Evolutionary conservation across 768 basidiomycete genomes (phyloP), one percentile per base, ranked within the genome.

Genomic region (Suillus decipiens): DNA sequence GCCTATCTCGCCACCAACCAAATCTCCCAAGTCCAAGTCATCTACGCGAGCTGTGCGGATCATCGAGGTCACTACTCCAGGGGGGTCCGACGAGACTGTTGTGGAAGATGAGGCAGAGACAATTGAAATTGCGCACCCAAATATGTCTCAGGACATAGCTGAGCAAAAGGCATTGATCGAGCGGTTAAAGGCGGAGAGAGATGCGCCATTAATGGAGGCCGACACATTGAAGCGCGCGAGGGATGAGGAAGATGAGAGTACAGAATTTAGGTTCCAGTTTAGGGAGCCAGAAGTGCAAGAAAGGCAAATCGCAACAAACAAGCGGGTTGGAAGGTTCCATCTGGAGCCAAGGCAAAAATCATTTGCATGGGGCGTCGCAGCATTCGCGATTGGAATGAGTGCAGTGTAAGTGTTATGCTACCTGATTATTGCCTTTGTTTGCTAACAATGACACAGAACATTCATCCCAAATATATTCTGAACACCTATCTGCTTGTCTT

Each of bases 121-220:
- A 0, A 76, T 86, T 28, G 84, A 87, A 47, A 79, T 89, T 2
- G 83, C 86, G 1, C 85, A 83, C 36, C 81, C 85, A 24, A 85
- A 88, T 69, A 81, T 91, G 71, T 83, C 82, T 7, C 81, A 88
- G 68, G 93, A 94, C 73, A 82, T 96, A 48, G 80, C 79, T 37
- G 92, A 93, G 70, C 91, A 94, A 76, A 86, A 86, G 75, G 86
- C 86, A 69, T 74, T 96, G 71, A 92, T 95, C 57, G 82, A 84
- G 45, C 81, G 83, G 59, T 75, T 96, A 65, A 93, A 90, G 70
- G 83, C 84, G 1, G 81, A 89, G 73, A 80, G 89, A 22, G 84
- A 83, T 10, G 72, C 50, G 64, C 71, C 48, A 59, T 72, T 64
- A 61, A 70, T 48, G 70, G 69, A 60, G 63, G 68, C 69, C 48